Evolutionary conservation across 1,139 yeast genomes (phyloP).

Genomic region (Petasospora rhodanensis): DNA sequence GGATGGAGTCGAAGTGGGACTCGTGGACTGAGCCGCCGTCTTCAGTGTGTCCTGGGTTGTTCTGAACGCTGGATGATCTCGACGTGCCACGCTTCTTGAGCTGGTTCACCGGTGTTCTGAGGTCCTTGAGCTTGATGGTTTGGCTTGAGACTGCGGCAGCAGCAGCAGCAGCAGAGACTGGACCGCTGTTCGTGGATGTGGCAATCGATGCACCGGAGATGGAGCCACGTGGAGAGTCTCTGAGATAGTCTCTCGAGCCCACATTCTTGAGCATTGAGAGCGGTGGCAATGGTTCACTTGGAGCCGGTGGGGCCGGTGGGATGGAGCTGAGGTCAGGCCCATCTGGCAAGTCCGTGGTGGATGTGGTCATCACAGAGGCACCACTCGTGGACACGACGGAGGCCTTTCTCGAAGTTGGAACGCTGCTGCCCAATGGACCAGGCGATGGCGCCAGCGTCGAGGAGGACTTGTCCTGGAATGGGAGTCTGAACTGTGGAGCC

Average conservation of each 20-base stretch:
- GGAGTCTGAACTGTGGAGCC: constrained; percentile 24
- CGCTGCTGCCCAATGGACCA: constrained; percentile 2
- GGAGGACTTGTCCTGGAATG: constrained; percentile 21
- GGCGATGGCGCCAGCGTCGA: too few species aligned
- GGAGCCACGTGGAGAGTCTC: constrained; percentile 47
- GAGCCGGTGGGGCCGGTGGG: constrained; percentile 54
- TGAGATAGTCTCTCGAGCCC: constrained; percentile 40
- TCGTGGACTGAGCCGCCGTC: too few species aligned
- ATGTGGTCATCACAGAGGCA: constrained; percentile 23
- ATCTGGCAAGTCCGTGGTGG: constrained; percentile 16
- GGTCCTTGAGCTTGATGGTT: constrained; percentile 19
- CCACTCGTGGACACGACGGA: constrained; percentile 31
- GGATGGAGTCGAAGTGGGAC: too few species aligned
- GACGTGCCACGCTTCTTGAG: constrained; percentile 19
- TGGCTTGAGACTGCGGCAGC: constrained; percentile 1
- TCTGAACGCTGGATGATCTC: constrained; percentile 17
- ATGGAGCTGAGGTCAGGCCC: constrained; percentile 30
- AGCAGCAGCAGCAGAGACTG: neutral
- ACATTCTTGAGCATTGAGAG: constrained; percentile 20
- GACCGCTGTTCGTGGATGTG: constrained; percentile 4
- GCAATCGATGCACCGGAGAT: constrained; percentile 22
- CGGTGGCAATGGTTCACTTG: constrained; percentile 46
- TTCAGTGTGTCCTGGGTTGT: constrained; percentile 7
- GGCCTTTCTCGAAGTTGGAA: constrained; percentile 27
- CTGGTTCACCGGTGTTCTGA: constrained; percentile 17